These are phyloP conservation scores for Trichocladium uniseriatum DNA, from an alignment of 495 filamentous ascomycete species.

Conservation along the genomic window DNA sequence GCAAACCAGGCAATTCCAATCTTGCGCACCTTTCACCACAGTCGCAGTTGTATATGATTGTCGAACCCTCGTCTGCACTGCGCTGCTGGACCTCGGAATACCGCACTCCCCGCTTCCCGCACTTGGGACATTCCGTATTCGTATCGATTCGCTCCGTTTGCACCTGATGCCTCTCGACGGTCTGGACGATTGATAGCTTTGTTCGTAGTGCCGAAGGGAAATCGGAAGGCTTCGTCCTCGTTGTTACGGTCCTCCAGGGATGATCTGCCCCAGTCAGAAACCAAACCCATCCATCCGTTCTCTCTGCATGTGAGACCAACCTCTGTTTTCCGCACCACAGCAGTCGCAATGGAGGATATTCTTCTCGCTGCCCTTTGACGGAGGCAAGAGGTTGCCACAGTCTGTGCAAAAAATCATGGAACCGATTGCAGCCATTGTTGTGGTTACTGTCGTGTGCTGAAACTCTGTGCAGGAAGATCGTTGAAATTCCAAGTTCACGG, in stretches of 20 bases:
- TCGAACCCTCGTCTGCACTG: constrained; percentile 90
- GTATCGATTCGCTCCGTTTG: constrained; percentile 65
- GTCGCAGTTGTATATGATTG: constrained; percentile 77
- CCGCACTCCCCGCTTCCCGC: constrained; percentile 72
- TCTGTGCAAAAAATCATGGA: constrained; percentile 90
- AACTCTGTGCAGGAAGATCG: too few relatives aligned
- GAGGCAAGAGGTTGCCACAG: constrained; percentile 83
- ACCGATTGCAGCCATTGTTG: constrained; percentile 75
- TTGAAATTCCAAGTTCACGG: too few relatives aligned
- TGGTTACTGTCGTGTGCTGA: not conserved
- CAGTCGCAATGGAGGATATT: constrained; percentile 71
- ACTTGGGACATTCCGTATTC: constrained; percentile 64
- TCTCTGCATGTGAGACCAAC: constrained; percentile 33
- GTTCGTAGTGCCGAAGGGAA: constrained; percentile 82
- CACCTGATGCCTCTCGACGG: constrained; percentile 65
- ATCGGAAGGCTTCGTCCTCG: constrained; percentile 69
- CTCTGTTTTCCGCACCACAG: constrained; percentile 76
- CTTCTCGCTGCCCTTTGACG: constrained; percentile 62
- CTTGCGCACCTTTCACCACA: constrained; percentile 69
- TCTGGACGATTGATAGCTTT: constrained; percentile 78
- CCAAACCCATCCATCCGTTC: not conserved
- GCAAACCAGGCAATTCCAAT: not conserved
- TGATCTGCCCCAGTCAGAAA: constrained; percentile 47
- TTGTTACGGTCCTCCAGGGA: constrained; percentile 69
- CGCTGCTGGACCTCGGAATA: constrained; percentile 79